A percentile compares a stretch with the other conserved stretches of the same genome.
These are phyloP conservation scores for Coelastrella sp. DNA, from an alignment of 139 green algal species.

Conservation along the genomic window DNA sequence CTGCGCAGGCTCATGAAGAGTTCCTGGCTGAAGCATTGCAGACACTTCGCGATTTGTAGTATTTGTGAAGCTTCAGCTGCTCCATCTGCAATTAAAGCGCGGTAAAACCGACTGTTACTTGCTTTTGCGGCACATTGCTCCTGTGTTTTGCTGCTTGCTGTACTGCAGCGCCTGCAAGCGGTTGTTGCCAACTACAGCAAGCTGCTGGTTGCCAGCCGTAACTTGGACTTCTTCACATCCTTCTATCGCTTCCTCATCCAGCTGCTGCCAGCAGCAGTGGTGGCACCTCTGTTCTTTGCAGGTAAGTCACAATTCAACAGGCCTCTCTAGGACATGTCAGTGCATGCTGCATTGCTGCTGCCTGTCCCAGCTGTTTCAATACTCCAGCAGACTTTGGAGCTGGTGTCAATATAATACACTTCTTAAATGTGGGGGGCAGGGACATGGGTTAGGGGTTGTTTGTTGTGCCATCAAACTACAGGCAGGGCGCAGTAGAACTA, in stretches of 20 bases:
- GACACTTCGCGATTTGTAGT: too few relatives aligned
- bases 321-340: background rate
- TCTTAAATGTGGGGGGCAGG: too few relatives aligned
- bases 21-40: too few relatives aligned
- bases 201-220: constrained; percentile 86
- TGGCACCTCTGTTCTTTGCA: constrained; percentile 96
- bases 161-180: constrained; percentile 63
- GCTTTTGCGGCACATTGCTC: too few relatives aligned
- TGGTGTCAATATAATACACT: too few relatives aligned
- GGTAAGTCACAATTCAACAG: constrained; percentile 4
- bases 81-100: too few relatives aligned
- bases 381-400: too few relatives aligned
- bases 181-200: constrained; percentile 89
- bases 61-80: too few relatives aligned
- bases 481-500: background rate
- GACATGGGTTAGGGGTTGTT: too few relatives aligned
- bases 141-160: background rate
- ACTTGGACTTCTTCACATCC: constrained; percentile 98
- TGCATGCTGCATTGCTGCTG: background rate
- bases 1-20: too few relatives aligned
- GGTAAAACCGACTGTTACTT: too few relatives aligned
- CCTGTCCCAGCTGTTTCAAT: background rate
- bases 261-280: constrained; percentile 96
- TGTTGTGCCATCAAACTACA: too few relatives aligned
- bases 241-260: constrained; percentile 95